Evolutionary conservation across 805 yeast species (phyloP), one percentile per base, ranked within the genome.

Genomic region (Pichia exigua): DNA sequence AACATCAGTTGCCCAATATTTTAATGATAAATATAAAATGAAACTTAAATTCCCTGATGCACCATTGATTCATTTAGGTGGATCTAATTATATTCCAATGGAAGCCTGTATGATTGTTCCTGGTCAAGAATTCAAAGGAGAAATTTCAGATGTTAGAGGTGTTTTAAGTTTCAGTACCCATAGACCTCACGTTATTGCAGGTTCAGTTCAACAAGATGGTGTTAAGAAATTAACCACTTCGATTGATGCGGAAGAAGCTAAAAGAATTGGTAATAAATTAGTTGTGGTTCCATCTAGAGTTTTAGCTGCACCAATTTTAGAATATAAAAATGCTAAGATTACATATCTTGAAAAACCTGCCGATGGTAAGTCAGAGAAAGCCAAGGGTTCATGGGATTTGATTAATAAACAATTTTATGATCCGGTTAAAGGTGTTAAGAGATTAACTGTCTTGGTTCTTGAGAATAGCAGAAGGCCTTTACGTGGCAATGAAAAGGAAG

Each of bases 51-150:
- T 56, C 41, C 68, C 69, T 8, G 47, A 63, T 45, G 56, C 65
- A 9, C 66, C 65, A 32, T 51, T 65, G 38, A 53, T 65, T 40
- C 58, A 59, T 50, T 46, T 62, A 35, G 65, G 65, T 42, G 65
- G 64, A 28, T 44, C 63, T 6, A 64, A 61, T 26, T 58, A 49
- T 39, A 48, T 66, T 48, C 69, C 69, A 26, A 57, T 64, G 53
- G 69, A 65, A 50, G 57, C 56, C 1, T 61, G 64, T 47, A 54
- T 52, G 13, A 54, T 66, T 42, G 53, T 56, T 32, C 61, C 62
- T 12, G 68, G 69, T 35, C 69, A 65, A 54, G 58, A 58, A 42
- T 65, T 57, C 28, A 60, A 54, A n/a, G 67, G 66, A 38, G 65
- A 64, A 45, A 41, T 65, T 18, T 49, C 56, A 20, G 68, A 64